phyloP scores from a whole-genome alignment of 257 asterid genomes.

The Forsythia viridissima region DNA sequence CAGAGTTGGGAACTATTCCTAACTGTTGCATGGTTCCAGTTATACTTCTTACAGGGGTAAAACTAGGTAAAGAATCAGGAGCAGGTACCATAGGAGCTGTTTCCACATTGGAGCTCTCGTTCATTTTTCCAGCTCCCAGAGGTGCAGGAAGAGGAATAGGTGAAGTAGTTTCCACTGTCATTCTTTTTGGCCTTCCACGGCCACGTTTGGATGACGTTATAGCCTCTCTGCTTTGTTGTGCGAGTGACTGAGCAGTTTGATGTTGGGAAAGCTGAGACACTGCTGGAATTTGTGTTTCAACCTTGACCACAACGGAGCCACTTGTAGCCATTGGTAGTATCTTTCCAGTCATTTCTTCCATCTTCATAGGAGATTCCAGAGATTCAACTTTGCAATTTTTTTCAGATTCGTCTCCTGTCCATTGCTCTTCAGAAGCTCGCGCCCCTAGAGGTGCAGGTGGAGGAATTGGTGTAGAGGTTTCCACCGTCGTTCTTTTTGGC shows the following conservation, averaged over 20 bases:
- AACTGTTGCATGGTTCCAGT: slow-evolving; percentile 42
- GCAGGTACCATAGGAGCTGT: slow-evolving; percentile 32
- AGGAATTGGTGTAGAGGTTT: slow-evolving; percentile 39
- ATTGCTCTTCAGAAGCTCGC: slow-evolving; percentile 93
- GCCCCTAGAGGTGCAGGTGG: slow-evolving; percentile 38
- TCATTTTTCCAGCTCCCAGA: slow-evolving; percentile 33
- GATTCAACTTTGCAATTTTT: slow-evolving; percentile 82
- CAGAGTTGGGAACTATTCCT: slow-evolving; percentile 38
- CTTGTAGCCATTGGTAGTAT: slow-evolving; percentile 38
- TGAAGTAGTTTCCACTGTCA: slow-evolving; percentile 39
- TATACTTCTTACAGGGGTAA: slow-evolving; percentile 35
- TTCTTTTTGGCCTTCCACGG: slow-evolving; percentile 97
- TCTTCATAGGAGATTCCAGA: slow-evolving; percentile 63
- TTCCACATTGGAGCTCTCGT: slow-evolving; percentile 35
- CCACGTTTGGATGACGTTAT: slow-evolving; percentile 84
- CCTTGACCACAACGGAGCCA: slow-evolving; percentile 30
- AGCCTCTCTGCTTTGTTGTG: slow-evolving; percentile 43
- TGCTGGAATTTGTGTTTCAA: slow-evolving; percentile 46
- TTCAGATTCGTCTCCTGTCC: slow-evolving; percentile 96
- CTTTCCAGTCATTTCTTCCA: slow-evolving; percentile 56
- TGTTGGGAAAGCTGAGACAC: slow-evolving; percentile 36
- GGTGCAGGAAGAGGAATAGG: slow-evolving; percentile 32
- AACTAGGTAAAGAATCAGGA: slow-evolving; percentile 41
- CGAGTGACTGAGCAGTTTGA: slow-evolving; percentile 36
- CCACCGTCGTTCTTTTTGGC: slow-evolving; percentile 69